These are phyloP conservation scores for Penicillium polonicum DNA, from an alignment of 2,329 filamentous ascomycete genomes.

Conservation along the genomic window DNA sequence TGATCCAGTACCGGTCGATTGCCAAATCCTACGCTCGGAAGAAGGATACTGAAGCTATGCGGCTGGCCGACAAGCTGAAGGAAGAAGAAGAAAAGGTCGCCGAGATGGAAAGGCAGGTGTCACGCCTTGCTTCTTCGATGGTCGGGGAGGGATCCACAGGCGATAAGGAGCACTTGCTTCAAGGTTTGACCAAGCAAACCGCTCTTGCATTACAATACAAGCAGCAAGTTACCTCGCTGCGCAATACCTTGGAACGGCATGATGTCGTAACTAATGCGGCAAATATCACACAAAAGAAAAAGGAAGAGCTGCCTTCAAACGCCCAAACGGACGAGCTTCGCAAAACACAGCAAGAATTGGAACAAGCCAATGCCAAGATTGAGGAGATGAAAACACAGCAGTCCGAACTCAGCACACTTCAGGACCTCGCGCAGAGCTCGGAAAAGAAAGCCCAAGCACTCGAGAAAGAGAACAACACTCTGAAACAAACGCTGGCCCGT, in stretches of 20 bases:
- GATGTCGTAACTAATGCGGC: slow-evolving; percentile 36
- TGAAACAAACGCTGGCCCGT: slow-evolving; percentile 43
- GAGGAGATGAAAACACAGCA: slow-evolving; percentile 35
- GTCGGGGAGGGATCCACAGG: slow-evolving; percentile 30
- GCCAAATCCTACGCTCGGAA: slow-evolving; percentile 60
- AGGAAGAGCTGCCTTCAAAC: slow-evolving; percentile 18
- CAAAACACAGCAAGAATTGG: slow-evolving; percentile 36
- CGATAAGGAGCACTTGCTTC: slow-evolving; percentile 43
- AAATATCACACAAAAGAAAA: slow-evolving; percentile 22
- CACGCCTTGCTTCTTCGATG: slow-evolving; percentile 44
- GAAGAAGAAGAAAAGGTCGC: slow-evolving; percentile 49
- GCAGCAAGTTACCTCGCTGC: slow-evolving; percentile 41
- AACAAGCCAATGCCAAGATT: slow-evolving; percentile 36
- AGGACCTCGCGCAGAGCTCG: slow-evolving; percentile 37
- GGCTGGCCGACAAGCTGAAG: slow-evolving; percentile 53
- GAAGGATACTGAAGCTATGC: slow-evolving; percentile 57
- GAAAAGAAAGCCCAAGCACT: slow-evolving; percentile 44
- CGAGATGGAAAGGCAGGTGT: slow-evolving; percentile 46
- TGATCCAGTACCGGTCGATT: slow-evolving; percentile 59
- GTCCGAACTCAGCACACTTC: slow-evolving; percentile 36
- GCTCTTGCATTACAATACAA: slow-evolving; percentile 47
- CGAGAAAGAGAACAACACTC: slow-evolving; percentile 41
- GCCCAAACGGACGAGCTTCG: slow-evolving; percentile 29
- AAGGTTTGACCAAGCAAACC: slow-evolving; percentile 46
- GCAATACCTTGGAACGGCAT: slow-evolving; percentile 40